Percentiles rank a stretch among this genome's conserved stretches.
These are phyloP conservation scores for Tubosaeta sp. DNA, from an alignment of 768 basidiomycete species.

Conservation along the genomic window DNA sequence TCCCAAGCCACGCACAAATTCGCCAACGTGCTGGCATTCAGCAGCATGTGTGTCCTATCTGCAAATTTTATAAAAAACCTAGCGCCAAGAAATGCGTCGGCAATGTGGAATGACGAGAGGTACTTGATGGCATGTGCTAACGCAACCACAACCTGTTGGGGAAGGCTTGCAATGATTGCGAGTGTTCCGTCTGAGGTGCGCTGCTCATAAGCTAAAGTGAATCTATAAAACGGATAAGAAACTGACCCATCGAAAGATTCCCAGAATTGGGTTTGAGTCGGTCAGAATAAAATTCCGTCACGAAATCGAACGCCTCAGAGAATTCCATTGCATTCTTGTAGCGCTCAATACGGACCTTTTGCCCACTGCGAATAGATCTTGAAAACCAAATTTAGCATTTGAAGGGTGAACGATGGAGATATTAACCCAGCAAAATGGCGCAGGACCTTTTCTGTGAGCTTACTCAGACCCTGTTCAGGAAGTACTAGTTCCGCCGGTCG, in stretches of 20 bases:
- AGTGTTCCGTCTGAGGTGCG: slow-evolving; percentile 50
- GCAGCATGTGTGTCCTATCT: slow-evolving; percentile 75
- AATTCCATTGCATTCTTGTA: slow-evolving; percentile 54
- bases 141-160: slow-evolving; percentile 64
- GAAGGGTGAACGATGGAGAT: slow-evolving; percentile 2
- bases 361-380: slow-evolving; percentile 37
- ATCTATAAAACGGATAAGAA: neutral
- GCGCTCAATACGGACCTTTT: slow-evolving; percentile 59
- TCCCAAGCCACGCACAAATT: slow-evolving; percentile 51
- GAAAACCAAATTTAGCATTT: slow-evolving; percentile 3
- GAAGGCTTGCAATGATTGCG: slow-evolving; percentile 60
- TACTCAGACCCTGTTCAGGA: slow-evolving; percentile 54
- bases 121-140: slow-evolving; percentile 71
- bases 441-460: slow-evolving; percentile 72
- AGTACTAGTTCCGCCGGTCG: slow-evolving; percentile 80
- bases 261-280: slow-evolving; percentile 42
- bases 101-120: slow-evolving; percentile 69
- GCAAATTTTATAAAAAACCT: slow-evolving; percentile 78
- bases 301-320: slow-evolving; percentile 62
- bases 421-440: slow-evolving; percentile 62
- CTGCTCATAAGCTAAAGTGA: neutral
- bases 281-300: slow-evolving; percentile 64
- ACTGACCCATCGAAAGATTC: slow-evolving; percentile 23
- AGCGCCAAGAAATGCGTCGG: slow-evolving; percentile 72
- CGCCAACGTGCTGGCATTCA: slow-evolving; percentile 81